Percentiles rank a stretch among this genome's conserved stretches.
Conservation (phyloP, 352 stramenopile genomes). For the Globisporangium recalcitrans region DNA sequence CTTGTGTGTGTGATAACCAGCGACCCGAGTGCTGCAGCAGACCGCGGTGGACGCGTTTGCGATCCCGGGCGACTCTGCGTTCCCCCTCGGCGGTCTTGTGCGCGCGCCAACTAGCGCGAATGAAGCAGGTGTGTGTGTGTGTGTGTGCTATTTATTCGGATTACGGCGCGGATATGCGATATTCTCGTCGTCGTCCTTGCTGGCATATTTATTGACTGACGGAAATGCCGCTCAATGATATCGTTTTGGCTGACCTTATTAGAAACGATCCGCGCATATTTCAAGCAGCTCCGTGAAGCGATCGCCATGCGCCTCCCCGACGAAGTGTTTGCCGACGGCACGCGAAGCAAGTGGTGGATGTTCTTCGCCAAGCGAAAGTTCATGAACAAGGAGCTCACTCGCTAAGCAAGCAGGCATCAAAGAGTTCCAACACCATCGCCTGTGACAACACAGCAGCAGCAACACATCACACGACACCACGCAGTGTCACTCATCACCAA, state of each 20-base stretch:
- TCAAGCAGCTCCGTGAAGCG: constrained; percentile 89
- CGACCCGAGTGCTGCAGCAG: constrained; percentile 71
- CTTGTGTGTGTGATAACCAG: constrained; percentile 20
- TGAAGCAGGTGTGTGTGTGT: constrained; percentile 61
- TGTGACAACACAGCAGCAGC: background rate
- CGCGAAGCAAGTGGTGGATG: constrained; percentile 94
- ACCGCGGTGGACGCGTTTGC: constrained; percentile 80
- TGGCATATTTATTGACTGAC: background rate
- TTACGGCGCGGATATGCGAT: background rate
- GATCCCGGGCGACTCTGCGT: constrained; percentile 83
- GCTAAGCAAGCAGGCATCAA: constrained; percentile 25
- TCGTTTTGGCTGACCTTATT: background rate
- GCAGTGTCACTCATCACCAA: background rate
- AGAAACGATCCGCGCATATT: constrained; percentile 85
- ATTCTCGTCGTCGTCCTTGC: background rate
- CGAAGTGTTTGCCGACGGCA: constrained; percentile 77
- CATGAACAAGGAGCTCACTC: constrained; percentile 90
- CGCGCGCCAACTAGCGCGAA: constrained; percentile 60
- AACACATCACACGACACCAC: background rate
- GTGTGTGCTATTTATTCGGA: no score
- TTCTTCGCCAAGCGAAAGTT: constrained; percentile 93
- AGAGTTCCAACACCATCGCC: background rate
- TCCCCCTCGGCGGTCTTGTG: constrained; percentile 78
- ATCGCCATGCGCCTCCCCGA: constrained; percentile 79
- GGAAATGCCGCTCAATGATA: background rate